Evolutionary conservation across 495 filamentous ascomycete species (phyloP), one percentile per base, ranked within the genome.

Genomic region (Podospora tetraspora): DNA sequence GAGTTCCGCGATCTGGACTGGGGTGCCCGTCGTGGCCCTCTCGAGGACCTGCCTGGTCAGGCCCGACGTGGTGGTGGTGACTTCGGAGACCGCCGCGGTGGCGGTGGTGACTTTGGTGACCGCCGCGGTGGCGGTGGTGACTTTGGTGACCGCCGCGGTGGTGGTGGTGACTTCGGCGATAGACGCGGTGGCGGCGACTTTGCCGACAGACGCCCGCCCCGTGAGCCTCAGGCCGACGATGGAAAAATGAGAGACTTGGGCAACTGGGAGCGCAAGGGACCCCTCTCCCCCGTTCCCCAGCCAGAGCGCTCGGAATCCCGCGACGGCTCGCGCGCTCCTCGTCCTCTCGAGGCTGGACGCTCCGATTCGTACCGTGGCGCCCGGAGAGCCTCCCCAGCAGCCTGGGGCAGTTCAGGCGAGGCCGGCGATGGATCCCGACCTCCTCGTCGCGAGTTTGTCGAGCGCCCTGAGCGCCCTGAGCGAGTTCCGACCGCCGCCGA

Each of bases 211-310:
- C 75, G 81, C 25, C 70, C 72, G 34, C 69, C 76, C 61, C 77
- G 78, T 21, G 78, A 79, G 37, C 71, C 66, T 29, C 64, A 79
- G 57, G 71, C 76, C 29, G 88, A 89, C 68, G 92, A 97, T 75
- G 91, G 91, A 69, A 96, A 93, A 77, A 80, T 90, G 63, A 90
- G 94, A 24, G 92, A 97, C 73, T 91, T 97, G 71, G 84, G 86
- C 68, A 95, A 93, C 80, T 99, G 95, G 95, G 94, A 97, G 78
- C 91, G 95, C 66, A 94, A 93, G 74, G 96, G 95, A 24, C 95
- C 96, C 29, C 85, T 97, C 59, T 91, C 94, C 57, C 91, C 94
- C 11, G 78, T 85, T 23, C 78, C 90, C 16, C 78, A 77, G 32
- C 76, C 84, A 52, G 84, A 89, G 69, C 85, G 83, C 56, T 75